Conservation (phyloP, 257 asterid species). For the Nicotiana otophora region DNA sequence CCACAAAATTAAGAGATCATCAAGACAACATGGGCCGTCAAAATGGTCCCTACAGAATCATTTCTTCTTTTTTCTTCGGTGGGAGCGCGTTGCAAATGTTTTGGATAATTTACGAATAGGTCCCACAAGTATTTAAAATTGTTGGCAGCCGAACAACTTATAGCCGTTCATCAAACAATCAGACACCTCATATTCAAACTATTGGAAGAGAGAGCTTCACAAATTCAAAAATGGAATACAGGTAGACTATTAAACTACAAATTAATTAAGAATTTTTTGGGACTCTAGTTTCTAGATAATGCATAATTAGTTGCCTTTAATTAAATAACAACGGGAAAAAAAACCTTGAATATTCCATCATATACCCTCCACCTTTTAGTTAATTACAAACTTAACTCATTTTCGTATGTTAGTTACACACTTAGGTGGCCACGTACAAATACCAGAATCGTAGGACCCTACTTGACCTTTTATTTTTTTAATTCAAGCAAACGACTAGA, state of each 20-base stretch:
- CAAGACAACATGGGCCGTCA: background rate
- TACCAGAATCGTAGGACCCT: background rate
- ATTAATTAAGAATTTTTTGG: background rate
- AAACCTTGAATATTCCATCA: background rate
- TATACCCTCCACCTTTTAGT: background rate
- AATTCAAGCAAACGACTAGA: background rate
- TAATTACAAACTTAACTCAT: background rate
- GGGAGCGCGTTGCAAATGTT: background rate
- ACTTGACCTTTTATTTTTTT: background rate
- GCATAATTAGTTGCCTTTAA: background rate
- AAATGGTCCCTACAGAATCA: conserved; percentile 6
- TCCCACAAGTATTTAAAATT: conserved; percentile 7
- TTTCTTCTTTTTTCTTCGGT: background rate
- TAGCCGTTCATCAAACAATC: conserved; percentile 57
- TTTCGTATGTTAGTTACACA: background rate
- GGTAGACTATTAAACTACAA: background rate
- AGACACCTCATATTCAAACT: conserved; percentile 42
- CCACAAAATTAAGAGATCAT: background rate
- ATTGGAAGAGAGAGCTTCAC: background rate
- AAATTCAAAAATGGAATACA: background rate
- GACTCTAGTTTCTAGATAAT: background rate
- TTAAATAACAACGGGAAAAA: too few relatives aligned
- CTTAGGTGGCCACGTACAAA: background rate
- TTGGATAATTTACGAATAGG: background rate
- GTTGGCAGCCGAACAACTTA: conserved; percentile 8